These are phyloP conservation scores for Candida easanensis DNA, from an alignment of 805 yeast genomes.

Conservation along the genomic window DNA sequence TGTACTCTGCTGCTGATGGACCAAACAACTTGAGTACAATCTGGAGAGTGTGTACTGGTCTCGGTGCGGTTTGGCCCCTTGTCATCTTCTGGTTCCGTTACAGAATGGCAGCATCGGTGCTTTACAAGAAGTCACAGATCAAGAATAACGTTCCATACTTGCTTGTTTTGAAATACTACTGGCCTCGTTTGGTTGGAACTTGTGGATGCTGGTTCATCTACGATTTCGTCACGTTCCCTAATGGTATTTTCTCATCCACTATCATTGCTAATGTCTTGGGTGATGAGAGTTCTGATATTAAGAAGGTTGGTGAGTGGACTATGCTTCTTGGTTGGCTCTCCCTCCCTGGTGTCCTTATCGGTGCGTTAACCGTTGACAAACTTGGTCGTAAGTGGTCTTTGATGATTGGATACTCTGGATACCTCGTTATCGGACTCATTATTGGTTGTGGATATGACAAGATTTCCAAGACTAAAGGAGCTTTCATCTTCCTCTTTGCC, in stretches of 20 bases:
- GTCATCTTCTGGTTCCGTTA: conserved; percentile 68
- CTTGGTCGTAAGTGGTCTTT: conserved; percentile 72
- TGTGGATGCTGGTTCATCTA: conserved; percentile 77
- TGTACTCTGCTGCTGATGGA: conserved; percentile 53
- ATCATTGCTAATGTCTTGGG: conserved; percentile 55
- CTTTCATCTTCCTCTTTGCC: conserved; percentile 72
- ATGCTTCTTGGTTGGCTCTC: conserved; percentile 61
- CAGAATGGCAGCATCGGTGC: conserved; percentile 63
- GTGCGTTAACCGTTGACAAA: conserved; percentile 61
- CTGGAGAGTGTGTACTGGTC: conserved; percentile 70
- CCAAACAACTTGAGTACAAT: conserved; percentile 42
- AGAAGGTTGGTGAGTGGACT: conserved; percentile 69
- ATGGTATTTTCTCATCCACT: conserved; percentile 64
- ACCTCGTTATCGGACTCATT: conserved; percentile 67
- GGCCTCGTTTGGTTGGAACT: conserved; percentile 69
- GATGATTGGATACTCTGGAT: conserved; percentile 69
- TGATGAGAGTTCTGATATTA: conserved; percentile 36
- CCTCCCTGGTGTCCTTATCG: conserved; percentile 70
- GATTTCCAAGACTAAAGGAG: conserved; percentile 54
- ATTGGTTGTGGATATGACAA: conserved; percentile 63
- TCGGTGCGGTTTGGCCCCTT: conserved; percentile 67
- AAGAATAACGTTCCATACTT: conserved; percentile 54
- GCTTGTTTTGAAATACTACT: conserved; percentile 61
- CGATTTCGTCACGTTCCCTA: conserved; percentile 80
- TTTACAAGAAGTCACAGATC: conserved; percentile 65